These are phyloP conservation scores for Exophiala calicioides DNA, from an alignment of 2,329 filamentous ascomycete genomes.

Conservation along the genomic window DNA sequence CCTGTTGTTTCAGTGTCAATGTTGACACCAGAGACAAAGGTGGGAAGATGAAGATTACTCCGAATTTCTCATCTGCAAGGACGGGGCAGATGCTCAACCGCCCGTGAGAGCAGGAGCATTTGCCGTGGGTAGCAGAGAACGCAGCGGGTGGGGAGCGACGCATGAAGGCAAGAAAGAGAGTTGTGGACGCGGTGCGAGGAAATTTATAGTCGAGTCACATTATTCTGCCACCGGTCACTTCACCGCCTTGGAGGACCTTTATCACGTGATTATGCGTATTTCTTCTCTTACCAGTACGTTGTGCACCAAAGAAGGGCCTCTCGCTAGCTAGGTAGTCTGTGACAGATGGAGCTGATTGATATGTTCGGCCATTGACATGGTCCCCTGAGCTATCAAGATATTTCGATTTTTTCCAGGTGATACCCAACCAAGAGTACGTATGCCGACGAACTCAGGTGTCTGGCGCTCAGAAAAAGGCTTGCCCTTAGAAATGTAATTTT, in stretches of 20 bases:
- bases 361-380: no score
- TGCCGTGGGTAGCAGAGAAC: conserved; percentile 86
- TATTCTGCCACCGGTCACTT: conserved; percentile 19
- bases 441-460: no score
- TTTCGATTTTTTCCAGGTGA: no score
- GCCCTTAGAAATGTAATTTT: no score
- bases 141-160: conserved; percentile 87
- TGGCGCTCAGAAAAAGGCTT: no score
- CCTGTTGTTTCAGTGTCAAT: conserved; percentile 23
- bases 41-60: conserved; percentile 78
- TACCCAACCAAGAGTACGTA: no score
- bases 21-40: conserved; percentile 31
- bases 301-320: no score
- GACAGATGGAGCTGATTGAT: no score
- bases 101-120: conserved; percentile 17
- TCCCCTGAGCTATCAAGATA: no score
- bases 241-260: not conserved
- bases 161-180: conserved; percentile 55
- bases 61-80: conserved; percentile 95
- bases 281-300: no score
- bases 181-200: not conserved
- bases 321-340: no score
- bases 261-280: conserved; percentile 12
- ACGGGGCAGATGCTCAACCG: conserved; percentile 17
- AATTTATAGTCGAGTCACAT: conserved; percentile 12